A percentile compares a stretch with the other conserved stretches of the same genome.
Evolutionary conservation across 345 rosid genomes (phyloP).

Genomic region (Sisymbrium irio): DNA sequence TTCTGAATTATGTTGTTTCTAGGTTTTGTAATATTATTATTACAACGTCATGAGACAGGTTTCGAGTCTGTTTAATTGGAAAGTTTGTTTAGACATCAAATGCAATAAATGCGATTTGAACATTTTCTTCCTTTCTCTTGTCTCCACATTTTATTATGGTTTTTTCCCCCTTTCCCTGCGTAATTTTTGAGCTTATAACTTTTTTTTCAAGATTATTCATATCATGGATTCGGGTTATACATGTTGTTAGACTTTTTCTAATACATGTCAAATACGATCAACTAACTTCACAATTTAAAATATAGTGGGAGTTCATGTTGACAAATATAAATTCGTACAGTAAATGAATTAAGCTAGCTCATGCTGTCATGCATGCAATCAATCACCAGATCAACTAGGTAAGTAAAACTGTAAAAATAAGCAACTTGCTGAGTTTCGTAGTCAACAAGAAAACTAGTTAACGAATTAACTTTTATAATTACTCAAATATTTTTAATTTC

Average conservation of each 20-base stretch:
- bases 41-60: conserved; percentile 7
- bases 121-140: not conserved
- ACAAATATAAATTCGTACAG: not conserved
- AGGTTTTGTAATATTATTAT: conserved; percentile 14
- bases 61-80: conserved; percentile 14
- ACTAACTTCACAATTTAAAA: not conserved
- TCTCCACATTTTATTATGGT: not conserved
- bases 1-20: conserved; percentile 10
- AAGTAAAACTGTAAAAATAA: not conserved
- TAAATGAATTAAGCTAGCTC: not conserved
- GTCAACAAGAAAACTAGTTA: not conserved
- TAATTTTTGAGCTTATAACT: too few relatives aligned
- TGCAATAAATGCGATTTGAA: conserved; percentile 15
- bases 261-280: too few relatives aligned
- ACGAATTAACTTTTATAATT: not conserved
- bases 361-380: not conserved
- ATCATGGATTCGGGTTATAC: not conserved
- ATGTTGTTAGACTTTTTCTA: too few relatives aligned
- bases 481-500: not conserved
- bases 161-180: not conserved
- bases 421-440: not conserved
- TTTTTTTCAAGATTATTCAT: too few relatives aligned
- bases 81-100: conserved; percentile 27
- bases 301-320: not conserved
- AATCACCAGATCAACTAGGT: not conserved